Base-by-base conservation (phyloP, 139 green algal genomes). In the Tetraselmis striata region DNA sequence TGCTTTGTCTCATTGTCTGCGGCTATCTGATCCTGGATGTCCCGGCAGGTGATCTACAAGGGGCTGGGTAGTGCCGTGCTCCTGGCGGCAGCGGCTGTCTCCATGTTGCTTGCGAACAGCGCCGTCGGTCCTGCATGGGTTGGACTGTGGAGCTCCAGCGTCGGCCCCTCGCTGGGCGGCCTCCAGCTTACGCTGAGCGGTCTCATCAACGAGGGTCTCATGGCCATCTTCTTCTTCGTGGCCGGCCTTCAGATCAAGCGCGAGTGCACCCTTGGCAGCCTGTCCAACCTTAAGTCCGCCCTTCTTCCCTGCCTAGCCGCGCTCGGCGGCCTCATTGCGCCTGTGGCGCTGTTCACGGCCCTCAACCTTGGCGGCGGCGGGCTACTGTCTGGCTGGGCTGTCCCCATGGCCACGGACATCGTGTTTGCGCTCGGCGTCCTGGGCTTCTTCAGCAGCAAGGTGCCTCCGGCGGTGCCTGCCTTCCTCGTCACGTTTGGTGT, bases 341-440 rank as follows among this genome's bases (percentile, higher is more conserved):
- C 82, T 24, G 82, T 86, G 77, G 59, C 25, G 0, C n/a, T 86
- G 1, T 86, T 82, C 67, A n/a, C 81, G 26, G 74, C 2, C 24
- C 29, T 82, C 59, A 82, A 86, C 59, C 45, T 67, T 5, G 78
- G 78, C 27, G 30, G 2, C 2, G 2, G 22, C 26, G 82, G 58
- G 2, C 28, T 86, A 25, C 0, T 31, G 23, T 28, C 59, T 23
- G 82, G 82, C 1, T 86, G 82, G 82, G 82, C 82, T 26, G 75
- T 86, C 30, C 82, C 82, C 2, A 83, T 86, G 82, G 82, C 82
- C 29, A 86, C 82, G 1, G 82, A 86, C 30, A 82, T 86, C 59
- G 82, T 77, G 0, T 86, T 86, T 45, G 82, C 82, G 0, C 82
- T 86, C 77, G 82, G 59, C n/a, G 27, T 86, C n/a, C 78, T 81